Evolutionary conservation across 768 basidiomycete species (phyloP).

Genomic region (Leccinum subgranulosum): DNA sequence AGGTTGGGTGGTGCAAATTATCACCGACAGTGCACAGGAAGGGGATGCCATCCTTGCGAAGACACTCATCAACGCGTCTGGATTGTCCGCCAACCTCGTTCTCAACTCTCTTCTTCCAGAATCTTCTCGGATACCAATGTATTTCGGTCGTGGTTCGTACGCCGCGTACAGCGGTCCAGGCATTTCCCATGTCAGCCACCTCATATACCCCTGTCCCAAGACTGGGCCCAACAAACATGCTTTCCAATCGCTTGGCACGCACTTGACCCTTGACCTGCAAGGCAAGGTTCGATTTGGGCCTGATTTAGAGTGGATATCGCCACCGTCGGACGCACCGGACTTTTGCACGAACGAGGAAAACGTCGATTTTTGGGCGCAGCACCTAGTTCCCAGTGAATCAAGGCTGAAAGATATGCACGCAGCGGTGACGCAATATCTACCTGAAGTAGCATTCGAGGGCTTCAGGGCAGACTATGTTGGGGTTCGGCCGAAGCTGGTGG

Average conservation of each 20-base stretch:
- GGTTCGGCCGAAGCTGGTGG: constrained; percentile 82
- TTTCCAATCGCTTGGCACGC: constrained; percentile 88
- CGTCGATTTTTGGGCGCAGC: constrained; percentile 72
- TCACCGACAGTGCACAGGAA: constrained; percentile 48
- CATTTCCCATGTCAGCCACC: constrained; percentile 57
- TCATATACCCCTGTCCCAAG: constrained; percentile 91
- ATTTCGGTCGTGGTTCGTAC: constrained; percentile 83
- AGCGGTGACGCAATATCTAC: constrained; percentile 74
- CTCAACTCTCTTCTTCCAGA: constrained; percentile 66
- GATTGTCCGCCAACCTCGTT: constrained; percentile 67
- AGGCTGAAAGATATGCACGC: constrained; percentile 61
- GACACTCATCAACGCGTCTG: constrained; percentile 80
- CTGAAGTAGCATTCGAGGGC: constrained; percentile 54
- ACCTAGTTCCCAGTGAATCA: constrained; percentile 63
- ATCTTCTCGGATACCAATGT: constrained; percentile 63
- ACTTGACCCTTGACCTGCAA: constrained; percentile 82
- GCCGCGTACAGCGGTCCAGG: constrained; percentile 85
- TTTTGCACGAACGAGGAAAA: constrained; percentile 40
- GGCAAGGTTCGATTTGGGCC: constrained; percentile 90
- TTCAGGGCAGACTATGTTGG: constrained; percentile 83
- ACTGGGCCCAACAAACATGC: constrained; percentile 53
- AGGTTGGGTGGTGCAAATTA: constrained; percentile 88
- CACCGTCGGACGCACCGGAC: constrained; percentile 34
- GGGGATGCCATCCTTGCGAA: constrained; percentile 68
- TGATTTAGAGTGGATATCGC: constrained; percentile 83